Conservation (phyloP, 371 early-diverging fungal genomes). For the Massospora cicadina region DNA sequence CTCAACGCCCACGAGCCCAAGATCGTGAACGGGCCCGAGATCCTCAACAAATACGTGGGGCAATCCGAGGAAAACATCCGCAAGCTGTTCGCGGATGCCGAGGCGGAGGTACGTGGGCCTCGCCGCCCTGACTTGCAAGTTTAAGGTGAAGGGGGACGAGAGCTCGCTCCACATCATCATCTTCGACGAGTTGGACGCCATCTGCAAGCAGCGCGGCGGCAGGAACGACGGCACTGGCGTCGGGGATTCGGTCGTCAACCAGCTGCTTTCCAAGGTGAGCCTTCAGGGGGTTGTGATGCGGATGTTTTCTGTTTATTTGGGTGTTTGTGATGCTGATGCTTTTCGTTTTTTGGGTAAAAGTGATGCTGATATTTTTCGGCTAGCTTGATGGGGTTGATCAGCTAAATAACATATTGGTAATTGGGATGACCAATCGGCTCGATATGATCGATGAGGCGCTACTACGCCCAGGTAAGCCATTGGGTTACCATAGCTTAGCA, state of each 20-base stretch:
- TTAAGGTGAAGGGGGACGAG: slow-evolving; percentile 88
- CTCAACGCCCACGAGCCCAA: slow-evolving; percentile 92
- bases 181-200: slow-evolving; percentile 99
- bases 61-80: slow-evolving; percentile 98
- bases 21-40: slow-evolving; percentile 98
- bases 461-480: slow-evolving; percentile 64
- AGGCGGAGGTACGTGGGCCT: slow-evolving; percentile 40
- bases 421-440: slow-evolving; percentile 98
- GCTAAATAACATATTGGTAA: slow-evolving; percentile 89
- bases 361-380: too few relatives aligned
- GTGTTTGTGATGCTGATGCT: too few relatives aligned
- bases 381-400: slow-evolving; percentile 98
- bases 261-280: slow-evolving; percentile 53
- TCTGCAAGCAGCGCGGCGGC: slow-evolving; percentile 96
- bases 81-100: slow-evolving; percentile 95
- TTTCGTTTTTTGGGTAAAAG: too few relatives aligned
- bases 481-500: slow-evolving; percentile 17
- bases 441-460: slow-evolving; percentile 98
- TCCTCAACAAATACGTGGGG: slow-evolving; percentile 98
- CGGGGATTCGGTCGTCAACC: slow-evolving; percentile 98
- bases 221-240: slow-evolving; percentile 89
- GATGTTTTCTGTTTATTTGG: too few relatives aligned
- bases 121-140: slow-evolving; percentile 23
- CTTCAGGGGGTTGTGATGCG: background rate
- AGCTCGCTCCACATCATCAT: slow-evolving; percentile 96